Conservation (phyloP, 2,329 filamentous ascomycete genomes). For the Exophiala calicioides region DNA sequence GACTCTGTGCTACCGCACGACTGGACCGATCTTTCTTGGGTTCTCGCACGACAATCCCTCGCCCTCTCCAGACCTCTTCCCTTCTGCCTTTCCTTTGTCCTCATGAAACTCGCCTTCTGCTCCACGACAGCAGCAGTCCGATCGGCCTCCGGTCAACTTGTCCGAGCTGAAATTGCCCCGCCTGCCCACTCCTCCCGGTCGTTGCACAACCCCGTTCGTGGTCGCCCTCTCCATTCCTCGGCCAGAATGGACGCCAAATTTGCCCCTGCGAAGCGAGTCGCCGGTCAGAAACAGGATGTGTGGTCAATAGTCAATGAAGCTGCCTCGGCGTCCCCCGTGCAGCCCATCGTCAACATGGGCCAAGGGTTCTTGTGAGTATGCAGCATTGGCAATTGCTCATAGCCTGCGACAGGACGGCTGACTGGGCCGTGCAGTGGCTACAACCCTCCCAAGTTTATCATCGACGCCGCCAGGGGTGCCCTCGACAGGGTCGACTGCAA, state of each 20-base stretch:
- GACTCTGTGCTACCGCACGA: too few species aligned
- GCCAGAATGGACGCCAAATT: conserved; percentile 36
- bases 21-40: too few species aligned
- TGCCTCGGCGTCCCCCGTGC: conserved; percentile 62
- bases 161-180: conserved; percentile 4
- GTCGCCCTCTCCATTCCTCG: conserved; percentile 18
- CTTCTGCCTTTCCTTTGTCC: background rate
- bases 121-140: conserved; percentile 12
- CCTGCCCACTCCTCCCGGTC: background rate
- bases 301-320: conserved; percentile 69
- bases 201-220: background rate
- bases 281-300: conserved; percentile 54
- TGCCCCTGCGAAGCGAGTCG: conserved; percentile 50
- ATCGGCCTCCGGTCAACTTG: conserved; percentile 14
- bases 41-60: too few species aligned
- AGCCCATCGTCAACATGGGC: conserved; percentile 67
- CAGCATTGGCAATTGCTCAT: conserved; percentile 1
- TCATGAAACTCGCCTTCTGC: conserved; percentile 18
- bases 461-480: conserved; percentile 86
- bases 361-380: conserved; percentile 59
- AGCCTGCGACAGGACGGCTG: background rate
- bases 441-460: conserved; percentile 87
- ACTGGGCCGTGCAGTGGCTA: conserved; percentile 63
- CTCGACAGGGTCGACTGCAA: conserved; percentile 94
- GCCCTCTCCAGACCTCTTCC: background rate